phyloP scores from a whole-genome alignment of 2,329 filamentous ascomycete species.

The Epichloe gansuensis region DNA sequence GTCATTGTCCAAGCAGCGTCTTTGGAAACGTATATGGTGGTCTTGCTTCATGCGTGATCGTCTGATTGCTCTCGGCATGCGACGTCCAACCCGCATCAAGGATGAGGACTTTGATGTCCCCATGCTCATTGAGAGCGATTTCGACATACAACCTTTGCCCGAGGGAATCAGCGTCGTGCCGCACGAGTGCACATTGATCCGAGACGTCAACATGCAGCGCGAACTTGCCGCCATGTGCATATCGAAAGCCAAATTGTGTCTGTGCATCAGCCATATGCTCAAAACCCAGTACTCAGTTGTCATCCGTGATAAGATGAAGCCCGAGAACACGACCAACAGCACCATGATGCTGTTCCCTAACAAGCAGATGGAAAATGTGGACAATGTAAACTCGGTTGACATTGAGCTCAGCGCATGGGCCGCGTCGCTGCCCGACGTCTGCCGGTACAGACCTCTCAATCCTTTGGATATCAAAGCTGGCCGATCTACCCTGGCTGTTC shows the following conservation, averaged over 20 bases:
- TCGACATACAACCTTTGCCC: slow-evolving; percentile 60
- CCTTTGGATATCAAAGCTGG: slow-evolving; percentile 45
- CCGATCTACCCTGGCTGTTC: slow-evolving; percentile 48
- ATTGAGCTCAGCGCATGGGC: slow-evolving; percentile 68
- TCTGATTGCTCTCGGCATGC: slow-evolving; percentile 85
- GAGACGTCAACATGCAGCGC: slow-evolving; percentile 59
- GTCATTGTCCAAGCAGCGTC: slow-evolving; percentile 56
- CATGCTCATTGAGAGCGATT: slow-evolving; percentile 74
- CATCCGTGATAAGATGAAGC: slow-evolving; percentile 67
- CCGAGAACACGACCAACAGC: slow-evolving; percentile 60
- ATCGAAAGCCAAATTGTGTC: slow-evolving; percentile 77
- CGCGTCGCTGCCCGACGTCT: slow-evolving; percentile 55
- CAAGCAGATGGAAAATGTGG: slow-evolving; percentile 69
- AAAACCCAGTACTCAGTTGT: slow-evolving; percentile 86
- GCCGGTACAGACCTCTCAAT: slow-evolving; percentile 49
- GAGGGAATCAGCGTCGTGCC: slow-evolving; percentile 57
- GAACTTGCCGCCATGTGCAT: slow-evolving; percentile 82
- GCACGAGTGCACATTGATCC: slow-evolving; percentile 54
- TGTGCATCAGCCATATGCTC: slow-evolving; percentile 80
- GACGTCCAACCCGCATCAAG: slow-evolving; percentile 82
- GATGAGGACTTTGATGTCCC: slow-evolving; percentile 88
- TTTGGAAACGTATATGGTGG: slow-evolving; percentile 98
- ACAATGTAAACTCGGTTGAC: slow-evolving; percentile 69
- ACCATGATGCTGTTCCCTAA: slow-evolving; percentile 88
- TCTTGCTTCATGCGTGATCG: slow-evolving; percentile 92